phyloP scores from a whole-genome alignment of 2,329 filamentous ascomycete species.

The Penicillium paneum region DNA sequence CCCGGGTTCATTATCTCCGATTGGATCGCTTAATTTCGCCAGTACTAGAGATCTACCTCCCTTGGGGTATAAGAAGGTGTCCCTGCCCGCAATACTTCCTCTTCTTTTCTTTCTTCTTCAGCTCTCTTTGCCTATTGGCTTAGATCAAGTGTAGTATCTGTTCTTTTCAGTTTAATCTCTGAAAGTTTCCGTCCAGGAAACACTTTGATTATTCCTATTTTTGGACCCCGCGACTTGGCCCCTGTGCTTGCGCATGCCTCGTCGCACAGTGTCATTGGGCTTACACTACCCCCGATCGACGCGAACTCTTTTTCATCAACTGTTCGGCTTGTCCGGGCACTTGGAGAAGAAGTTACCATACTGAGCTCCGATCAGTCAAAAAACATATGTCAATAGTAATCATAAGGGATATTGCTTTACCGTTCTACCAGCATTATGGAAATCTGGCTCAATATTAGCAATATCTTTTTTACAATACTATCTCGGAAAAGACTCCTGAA shows the following conservation, averaged over 20 bases:
- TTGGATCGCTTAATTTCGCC: constrained; percentile 1
- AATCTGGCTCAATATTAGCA: too few species aligned
- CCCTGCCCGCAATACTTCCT: constrained; percentile 25
- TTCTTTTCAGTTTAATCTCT: constrained; percentile 98
- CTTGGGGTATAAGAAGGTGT: constrained; percentile 31
- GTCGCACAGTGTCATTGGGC: constrained; percentile 69
- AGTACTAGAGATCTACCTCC: neutral
- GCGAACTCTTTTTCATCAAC: constrained; percentile 63
- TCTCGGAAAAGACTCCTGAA: too few species aligned
- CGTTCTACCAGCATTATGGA: too few species aligned
- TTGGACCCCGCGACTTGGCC: constrained; percentile 56
- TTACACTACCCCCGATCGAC: constrained; percentile 72
- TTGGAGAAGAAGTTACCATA: constrained; percentile 59
- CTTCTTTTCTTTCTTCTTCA: constrained; percentile 47
- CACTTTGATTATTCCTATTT: constrained; percentile 82
- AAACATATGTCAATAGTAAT: too few species aligned
- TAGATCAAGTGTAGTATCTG: constrained; percentile 98
- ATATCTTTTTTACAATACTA: too few species aligned
- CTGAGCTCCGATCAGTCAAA: too few species aligned
- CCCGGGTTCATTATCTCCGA: neutral
- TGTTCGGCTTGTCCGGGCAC: constrained; percentile 50
- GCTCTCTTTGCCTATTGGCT: constrained; percentile 60
- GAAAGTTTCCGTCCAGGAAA: constrained; percentile 70
- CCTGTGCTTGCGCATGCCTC: constrained; percentile 70
- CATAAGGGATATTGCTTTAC: too few species aligned